These are phyloP conservation scores for Mucor ambiguus DNA, from an alignment of 371 early-diverging fungal species.

Conservation along the genomic window DNA sequence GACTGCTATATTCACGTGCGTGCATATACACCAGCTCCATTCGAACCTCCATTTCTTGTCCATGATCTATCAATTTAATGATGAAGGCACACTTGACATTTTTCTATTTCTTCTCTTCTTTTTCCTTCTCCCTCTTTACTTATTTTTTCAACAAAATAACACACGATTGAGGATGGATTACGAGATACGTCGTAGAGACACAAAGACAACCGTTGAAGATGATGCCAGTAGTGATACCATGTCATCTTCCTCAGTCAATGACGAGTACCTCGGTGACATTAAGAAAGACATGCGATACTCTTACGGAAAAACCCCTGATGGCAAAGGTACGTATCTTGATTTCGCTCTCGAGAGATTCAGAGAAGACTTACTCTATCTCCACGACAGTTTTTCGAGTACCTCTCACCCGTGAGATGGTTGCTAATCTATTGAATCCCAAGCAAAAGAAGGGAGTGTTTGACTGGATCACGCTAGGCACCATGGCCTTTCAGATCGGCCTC, in stretches of 20 bases:
- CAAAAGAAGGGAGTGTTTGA: conserved; percentile 77
- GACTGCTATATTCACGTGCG: conserved; percentile 36
- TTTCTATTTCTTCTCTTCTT: conserved; percentile 6
- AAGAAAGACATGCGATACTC: conserved; percentile 43
- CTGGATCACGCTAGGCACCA: conserved; percentile 64
- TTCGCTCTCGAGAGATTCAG: background rate
- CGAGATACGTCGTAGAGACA: conserved; percentile 34
- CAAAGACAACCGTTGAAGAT: conserved; percentile 11
- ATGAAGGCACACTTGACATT: conserved; percentile 3
- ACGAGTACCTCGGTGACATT: conserved; percentile 27
- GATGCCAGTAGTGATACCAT: conserved; percentile 16
- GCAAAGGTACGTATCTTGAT: conserved; percentile 41
- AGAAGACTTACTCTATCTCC: background rate
- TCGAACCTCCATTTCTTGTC: no score
- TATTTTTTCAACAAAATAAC: conserved; percentile 17
- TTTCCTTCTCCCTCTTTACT: conserved; percentile 9
- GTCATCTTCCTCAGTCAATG: conserved; percentile 18
- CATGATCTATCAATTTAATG: background rate
- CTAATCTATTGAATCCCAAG: conserved; percentile 67
- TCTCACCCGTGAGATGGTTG: conserved; percentile 75
- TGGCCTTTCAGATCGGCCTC: conserved; percentile 66
- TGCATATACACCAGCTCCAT: background rate
- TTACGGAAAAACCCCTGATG: conserved; percentile 63
- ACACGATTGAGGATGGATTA: conserved; percentile 17
- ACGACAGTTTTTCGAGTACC: conserved; percentile 71